Base-by-base conservation (phyloP, 139 green algal species). In the Marvania coccoides region DNA sequence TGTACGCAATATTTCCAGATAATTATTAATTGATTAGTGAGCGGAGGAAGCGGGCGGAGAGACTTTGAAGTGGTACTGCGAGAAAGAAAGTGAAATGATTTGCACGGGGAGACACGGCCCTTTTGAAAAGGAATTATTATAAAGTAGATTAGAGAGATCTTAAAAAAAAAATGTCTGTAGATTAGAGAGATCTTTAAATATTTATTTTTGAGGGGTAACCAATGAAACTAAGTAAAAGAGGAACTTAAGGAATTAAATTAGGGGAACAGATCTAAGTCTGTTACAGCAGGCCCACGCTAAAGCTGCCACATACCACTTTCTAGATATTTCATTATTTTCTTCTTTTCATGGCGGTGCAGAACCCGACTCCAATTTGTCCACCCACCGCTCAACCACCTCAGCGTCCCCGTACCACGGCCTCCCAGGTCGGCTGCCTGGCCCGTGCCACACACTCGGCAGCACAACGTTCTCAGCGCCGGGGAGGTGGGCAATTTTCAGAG, bases 391-490 rank as follows among this genome's bases (percentile, higher is more conserved):
- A n/a, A 48, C 14, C 12, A 72, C 39, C 3, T 37, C 26, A 0
- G 35, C 12, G 12, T 62, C 42, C 12, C 70, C 70, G 10, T 77
- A 77, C 70, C 70, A 77, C 0, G 57, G 57, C 2, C n/a, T 29
- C 36, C 61, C 30, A 0, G 15, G 19, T 9, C 24, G 10, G 15
- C 61, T 14, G 5, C 34, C 23, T 2, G 70, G 63, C 26, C 38
- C 47, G 67, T 77, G 71, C 71, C 71, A 77, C 24, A 73, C 71
- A 4, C 57, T 62, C 15, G 40, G 40, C 26, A 77, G 40, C 7
- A 73, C 30, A 23, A 77, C 35, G 12, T 59, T 24, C 24, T 62
- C 56, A 0, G 71, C 63, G 1, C 64, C 64, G 2, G 56, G 40
- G 26, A 77, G 37, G 0, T 37, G 19, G 15, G 63, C 26, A 39